Evolutionary conservation across 805 yeast genomes (phyloP), one percentile per base, ranked within the genome.

Genomic region (Metschnikowia lunata): DNA sequence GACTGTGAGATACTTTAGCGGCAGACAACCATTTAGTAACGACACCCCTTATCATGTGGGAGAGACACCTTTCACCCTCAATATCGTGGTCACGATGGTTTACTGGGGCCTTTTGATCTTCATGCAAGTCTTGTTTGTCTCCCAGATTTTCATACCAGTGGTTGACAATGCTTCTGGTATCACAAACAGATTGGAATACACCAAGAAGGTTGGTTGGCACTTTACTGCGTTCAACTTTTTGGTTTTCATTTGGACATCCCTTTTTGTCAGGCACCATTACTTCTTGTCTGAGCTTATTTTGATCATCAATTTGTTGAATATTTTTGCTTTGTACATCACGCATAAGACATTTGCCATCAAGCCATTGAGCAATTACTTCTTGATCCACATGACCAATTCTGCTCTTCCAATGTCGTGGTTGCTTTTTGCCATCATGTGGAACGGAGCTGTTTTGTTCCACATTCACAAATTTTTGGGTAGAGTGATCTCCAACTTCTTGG

Each of bases 331-430:
- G 39, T 81, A 82, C 68, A 68, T 79, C 52, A 65, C 71, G 27
- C 83, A 81, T 63, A 77, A 79, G 60, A 79, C 93, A 2, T 80
- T 75, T 56, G 54, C 74, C 13, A 67, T 82, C 58, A 69, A 72
- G 43, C 80, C 81, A 8, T 52, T 79, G 39, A 49, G 66, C 42
- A 72, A 70, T 47, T 81, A 82, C 77, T 50, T 80, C 28, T 63
- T 79, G 32, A 68, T 85, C 40, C 95, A 88, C 63, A 64, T 81
- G 52, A 76, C 91, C 12, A 73, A 75, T 11, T 75, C 80, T 8
- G 87, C 90, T 0, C 53, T 85, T 55, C 95, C 96, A 11, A 62
- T 85, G 43, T 72, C 85, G 29, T 88, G 95, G 95, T 64, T 82
- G 31, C 60, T 84, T 46, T 85, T 80, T 57, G 82, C 81, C 23